Evolutionary conservation across 257 asterid species (phyloP), one percentile per base, ranked within the genome.

Genomic region (Osmanthus fragrans): DNA sequence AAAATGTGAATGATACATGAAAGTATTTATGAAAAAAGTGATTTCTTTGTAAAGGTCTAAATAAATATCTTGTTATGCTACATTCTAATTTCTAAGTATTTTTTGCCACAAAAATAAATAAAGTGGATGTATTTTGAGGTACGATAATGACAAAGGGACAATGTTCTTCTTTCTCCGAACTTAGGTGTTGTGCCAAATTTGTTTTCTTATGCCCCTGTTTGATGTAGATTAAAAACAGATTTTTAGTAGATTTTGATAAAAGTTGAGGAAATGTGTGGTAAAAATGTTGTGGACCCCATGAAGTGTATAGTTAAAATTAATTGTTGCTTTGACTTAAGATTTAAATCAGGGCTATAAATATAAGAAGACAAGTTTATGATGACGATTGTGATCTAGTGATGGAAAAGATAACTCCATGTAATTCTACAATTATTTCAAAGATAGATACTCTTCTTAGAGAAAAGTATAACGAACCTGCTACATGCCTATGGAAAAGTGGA

Each of bases 401-500:
- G 34, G 21, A 27, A 27, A 63, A 63, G 36, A 63, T 63, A 63
- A 27, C 7, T 12, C 69, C 2, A 5, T 27, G 69, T 4, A 25
- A 63, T 25, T 63, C 34, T 3, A 23, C 69, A 63, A 8, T 25
- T 25, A 63, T 63, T 63, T 63, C 18, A 9, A 25, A 63, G 4
- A 25, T 71, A 27, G 19, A 72, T 72, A 10, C 21, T 72, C 21
- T 11, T 42, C 19, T 40, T 36, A 27, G 29, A 40, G 54, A 60
- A 68, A 63, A 79, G 29, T 5, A 27, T 8, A 72, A 89, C 85
- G 37, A 45, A 84, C 96, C 94, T 94, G 98, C 96, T 40, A 83
- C 90, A 74, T 92, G 94, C 87, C 96, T 92, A 65, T 77, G 93
- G 81, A 94, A 92, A 90, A 78, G 76, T 5, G 97, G 98, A 72